Base-by-base conservation (phyloP, 768 basidiomycete genomes). In the Suillus plorans region DNA sequence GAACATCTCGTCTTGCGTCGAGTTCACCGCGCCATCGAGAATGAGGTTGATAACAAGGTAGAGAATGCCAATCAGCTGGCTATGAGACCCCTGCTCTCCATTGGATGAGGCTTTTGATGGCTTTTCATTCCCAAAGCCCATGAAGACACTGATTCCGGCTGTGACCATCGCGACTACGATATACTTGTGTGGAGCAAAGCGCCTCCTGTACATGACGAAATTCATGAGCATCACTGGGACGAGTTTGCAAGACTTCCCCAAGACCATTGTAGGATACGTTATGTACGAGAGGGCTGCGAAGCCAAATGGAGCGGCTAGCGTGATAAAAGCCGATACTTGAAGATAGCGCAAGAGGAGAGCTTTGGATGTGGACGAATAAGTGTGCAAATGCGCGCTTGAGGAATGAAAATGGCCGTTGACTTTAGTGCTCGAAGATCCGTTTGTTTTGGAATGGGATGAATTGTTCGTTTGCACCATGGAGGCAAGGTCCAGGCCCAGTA, bases 151-250 rank as follows among this genome's bases (percentile, higher is more conserved):
- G 74, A 98, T 97, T 4, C 96, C 95, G 3, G 81, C 70, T 13
- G 95, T 97, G 73, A 98, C 95, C 84, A 97, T 88, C n/a, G 83
- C 78, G 22, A 97, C 97, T 53, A 99, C 95, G 70, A 95, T 79
- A 78, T 99, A 99, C 75, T 99, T 99, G 85, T 99, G 91, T 1
- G 88, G 84, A 0, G 95, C 92, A 76, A 98, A 99, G 67, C 85
- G 85, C 58, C 97, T 90, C 62, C 96, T 94, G 79, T 99, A 99
- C 64, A 98, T 84, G 45, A 99, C 71, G 70, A 99, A 89, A 79
- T 99, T 98, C 91, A 99, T 95, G 76, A 99, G 85, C 87, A 97
- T 94, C 66, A 96, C 97, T 0, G 97, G 97, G 52, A 99, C 94
- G 74, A 99, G 93, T 76, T 99, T 99, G 84, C 97, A 99, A 0